Evolutionary conservation across 306 rosid species (phyloP), one percentile per base, ranked within the genome.

Genomic region (Lagenaria siceraria): DNA sequence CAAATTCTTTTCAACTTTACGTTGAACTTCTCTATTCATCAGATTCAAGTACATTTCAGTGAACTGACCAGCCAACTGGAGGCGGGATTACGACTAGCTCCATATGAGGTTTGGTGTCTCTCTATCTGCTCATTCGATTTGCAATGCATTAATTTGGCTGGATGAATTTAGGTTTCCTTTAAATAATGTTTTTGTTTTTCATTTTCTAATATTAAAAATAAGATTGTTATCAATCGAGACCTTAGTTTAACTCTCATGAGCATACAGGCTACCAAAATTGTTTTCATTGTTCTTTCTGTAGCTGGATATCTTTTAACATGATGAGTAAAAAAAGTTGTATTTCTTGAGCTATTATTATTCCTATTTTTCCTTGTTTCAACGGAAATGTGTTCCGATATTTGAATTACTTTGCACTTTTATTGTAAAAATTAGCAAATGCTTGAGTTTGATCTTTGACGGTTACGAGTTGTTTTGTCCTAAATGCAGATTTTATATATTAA

Each of bases 11-110:
- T 90, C 86, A 90, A 85, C 84, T 93, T 93, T 81, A 87, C 90
- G 13, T 81, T 93, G 85, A 93, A 89, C 86, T 87, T 85, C 85
- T 88, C 98, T 68, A 89, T 93, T 65, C 78, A 85, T 82, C 86
- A 93, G 82, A 85, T 93, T 69, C 92, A 87, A 84, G 31, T 4
- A 62, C 84, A 86, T 83, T 88, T 90, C 78, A 35, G 75, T 33
- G 96, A 89, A 68, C 83, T 93, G 75, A 87, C 81, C 6, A 83
- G 86, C 80, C 98, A 93, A 80, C 88, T 93, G 65, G 86, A 86
- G 84, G 86, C 85, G 14, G 96, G 96, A 81, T 84, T 93, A 77
- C 87, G 80, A 83, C 86, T 93, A 69, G 76, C 87, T 73, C 81
- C 89, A 15, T 81, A 79, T 76, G 98, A 93, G 98, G 98, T 90